A percentile compares a stretch with the other conserved stretches of the same genome.
Evolutionary conservation across 2,329 filamentous ascomycete species (phyloP).

Genomic region (Alternaria atra): DNA sequence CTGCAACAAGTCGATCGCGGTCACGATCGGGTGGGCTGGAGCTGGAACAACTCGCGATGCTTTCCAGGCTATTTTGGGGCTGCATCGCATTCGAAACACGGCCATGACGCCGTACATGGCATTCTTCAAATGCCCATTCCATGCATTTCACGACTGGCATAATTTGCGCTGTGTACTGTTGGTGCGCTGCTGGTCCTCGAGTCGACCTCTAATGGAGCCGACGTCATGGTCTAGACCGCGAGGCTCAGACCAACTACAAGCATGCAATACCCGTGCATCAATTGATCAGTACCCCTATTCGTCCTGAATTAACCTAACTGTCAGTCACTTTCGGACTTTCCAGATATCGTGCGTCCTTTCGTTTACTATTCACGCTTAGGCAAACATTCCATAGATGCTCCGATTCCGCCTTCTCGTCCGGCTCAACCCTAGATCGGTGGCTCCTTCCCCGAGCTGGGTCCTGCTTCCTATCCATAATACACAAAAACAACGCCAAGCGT

Average conservation of each 20-base stretch:
- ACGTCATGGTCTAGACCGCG: slow-evolving; percentile 15
- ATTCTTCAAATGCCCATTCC: slow-evolving; percentile 8
- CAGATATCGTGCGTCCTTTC: neutral
- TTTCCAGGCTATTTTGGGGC: neutral
- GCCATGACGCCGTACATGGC: slow-evolving; percentile 12
- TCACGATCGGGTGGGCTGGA: neutral
- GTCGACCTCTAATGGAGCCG: neutral
- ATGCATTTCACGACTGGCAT: neutral
- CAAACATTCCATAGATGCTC: neutral
- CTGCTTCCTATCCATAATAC: neutral
- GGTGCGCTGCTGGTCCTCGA: slow-evolving; percentile 1
- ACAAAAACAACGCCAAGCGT: neutral
- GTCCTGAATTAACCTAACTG: neutral
- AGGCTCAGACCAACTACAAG: neutral
- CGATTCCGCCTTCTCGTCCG: neutral
- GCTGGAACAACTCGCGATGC: neutral
- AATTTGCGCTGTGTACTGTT: neutral
- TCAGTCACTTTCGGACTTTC: neutral
- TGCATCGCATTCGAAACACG: neutral
- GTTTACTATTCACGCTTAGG: neutral
- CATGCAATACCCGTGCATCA: neutral
- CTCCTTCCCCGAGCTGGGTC: neutral
- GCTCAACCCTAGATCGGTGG: neutral
- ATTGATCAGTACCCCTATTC: neutral
- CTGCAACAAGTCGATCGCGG: slow-evolving; percentile 1